Conservation (phyloP, 495 filamentous ascomycete genomes). For the Durotheca rogersii region DNA sequence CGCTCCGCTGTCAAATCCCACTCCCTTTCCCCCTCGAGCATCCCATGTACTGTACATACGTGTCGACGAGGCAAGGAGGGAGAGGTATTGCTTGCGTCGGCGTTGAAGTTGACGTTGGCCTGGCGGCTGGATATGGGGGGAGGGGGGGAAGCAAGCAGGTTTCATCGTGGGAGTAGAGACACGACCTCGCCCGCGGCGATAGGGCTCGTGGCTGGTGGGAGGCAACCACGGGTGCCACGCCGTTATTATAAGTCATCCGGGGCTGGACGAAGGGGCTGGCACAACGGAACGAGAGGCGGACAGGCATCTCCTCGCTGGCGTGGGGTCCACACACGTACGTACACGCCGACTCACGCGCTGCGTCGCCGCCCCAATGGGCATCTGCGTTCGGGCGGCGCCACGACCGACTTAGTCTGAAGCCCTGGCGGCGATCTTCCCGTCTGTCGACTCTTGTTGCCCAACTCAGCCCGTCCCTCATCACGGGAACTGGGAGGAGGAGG, state of each 20-base stretch:
- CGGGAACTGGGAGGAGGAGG: constrained; percentile 1
- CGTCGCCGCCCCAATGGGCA: too few species aligned
- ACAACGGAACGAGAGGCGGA: too few species aligned
- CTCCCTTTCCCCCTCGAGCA: neutral
- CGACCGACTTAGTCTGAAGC: constrained; percentile 10
- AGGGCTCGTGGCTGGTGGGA: constrained; percentile 18
- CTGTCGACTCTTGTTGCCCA: neutral
- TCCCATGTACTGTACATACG: neutral
- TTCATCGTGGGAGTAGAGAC: constrained; percentile 15
- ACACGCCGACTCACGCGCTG: too few species aligned
- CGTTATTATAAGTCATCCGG: constrained; percentile 15
- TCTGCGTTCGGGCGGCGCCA: constrained; percentile 14
- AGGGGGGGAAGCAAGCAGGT: constrained; percentile 5
- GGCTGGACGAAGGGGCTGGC: constrained; percentile 1
- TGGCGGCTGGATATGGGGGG: too few species aligned
- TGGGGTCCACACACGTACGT: constrained; percentile 18
- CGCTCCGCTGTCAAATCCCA: too few species aligned
- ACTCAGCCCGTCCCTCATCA: constrained; percentile 14
- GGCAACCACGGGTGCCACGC: constrained; percentile 28
- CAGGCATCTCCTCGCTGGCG: constrained; percentile 5
- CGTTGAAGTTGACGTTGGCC: constrained; percentile 8
- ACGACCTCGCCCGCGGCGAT: constrained; percentile 9
- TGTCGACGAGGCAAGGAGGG: neutral
- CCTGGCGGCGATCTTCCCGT: neutral
- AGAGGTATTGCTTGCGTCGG: too few species aligned